These are phyloP conservation scores for Ustilago curta DNA, from an alignment of 1,284 basidiomycete genomes.

Conservation along the genomic window DNA sequence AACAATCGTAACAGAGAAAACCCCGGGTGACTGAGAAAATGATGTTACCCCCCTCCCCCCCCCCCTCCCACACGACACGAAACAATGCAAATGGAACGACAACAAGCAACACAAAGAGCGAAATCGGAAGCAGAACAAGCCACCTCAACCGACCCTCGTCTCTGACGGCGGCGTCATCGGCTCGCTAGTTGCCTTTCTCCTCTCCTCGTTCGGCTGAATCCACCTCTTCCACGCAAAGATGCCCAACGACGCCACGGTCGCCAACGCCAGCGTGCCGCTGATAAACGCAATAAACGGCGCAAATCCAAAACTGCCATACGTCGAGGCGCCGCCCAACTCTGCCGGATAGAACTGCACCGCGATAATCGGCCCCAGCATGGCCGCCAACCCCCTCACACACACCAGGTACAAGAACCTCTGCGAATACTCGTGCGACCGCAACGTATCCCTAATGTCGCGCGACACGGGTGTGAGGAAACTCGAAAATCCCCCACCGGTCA, in stretches of 20 bases:
- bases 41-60: too few species aligned
- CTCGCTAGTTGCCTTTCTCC: constrained; percentile 3
- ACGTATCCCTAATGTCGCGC: constrained; percentile 26
- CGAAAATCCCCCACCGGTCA: constrained; percentile 40
- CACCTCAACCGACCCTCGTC: not conserved
- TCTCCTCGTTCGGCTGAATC: not conserved
- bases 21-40: not conserved
- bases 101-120: too few species aligned
- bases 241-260: constrained; percentile 18
- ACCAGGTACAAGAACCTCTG: constrained; percentile 43
- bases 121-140: too few species aligned
- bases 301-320: constrained; percentile 40
- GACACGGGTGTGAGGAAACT: constrained; percentile 47
- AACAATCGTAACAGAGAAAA: not conserved
- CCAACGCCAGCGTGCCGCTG: constrained; percentile 25
- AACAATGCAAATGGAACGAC: too few species aligned
- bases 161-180: constrained; percentile 18
- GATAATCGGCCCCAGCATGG: constrained; percentile 55
- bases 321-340: constrained; percentile 1
- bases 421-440: constrained; percentile 23
- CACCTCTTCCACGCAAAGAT: constrained; percentile 27
- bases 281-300: constrained; percentile 41
- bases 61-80: too few species aligned
- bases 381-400: constrained; percentile 43
- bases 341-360: constrained; percentile 54